Evolutionary conservation across 164 flowering plant genomes (phyloP).

Genomic region (Kingdonia uniflora): DNA sequence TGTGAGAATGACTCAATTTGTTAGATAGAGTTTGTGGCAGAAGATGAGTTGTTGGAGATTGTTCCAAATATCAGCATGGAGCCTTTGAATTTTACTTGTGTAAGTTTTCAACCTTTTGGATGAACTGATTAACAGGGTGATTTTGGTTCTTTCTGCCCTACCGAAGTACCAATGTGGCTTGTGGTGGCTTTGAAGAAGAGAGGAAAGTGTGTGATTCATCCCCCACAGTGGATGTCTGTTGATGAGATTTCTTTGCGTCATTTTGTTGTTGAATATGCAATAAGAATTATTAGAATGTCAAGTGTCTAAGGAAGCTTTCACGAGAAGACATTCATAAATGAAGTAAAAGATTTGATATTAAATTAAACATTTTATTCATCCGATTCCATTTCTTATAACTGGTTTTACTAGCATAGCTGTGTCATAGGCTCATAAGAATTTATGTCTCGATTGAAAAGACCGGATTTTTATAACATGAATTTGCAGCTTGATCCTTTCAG

Average conservation of each 20-base stretch:
- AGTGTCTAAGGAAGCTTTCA: too few relatives aligned
- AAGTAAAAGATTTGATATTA: neutral
- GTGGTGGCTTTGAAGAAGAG: constrained; percentile 83
- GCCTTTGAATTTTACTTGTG: constrained; percentile 20
- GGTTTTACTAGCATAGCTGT: too few relatives aligned
- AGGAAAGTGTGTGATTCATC: constrained; percentile 77
- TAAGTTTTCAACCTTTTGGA: constrained; percentile 12
- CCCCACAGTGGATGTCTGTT: constrained; percentile 83
- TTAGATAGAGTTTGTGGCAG: constrained; percentile 50
- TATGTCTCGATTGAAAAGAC: too few relatives aligned
- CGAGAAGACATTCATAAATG: too few relatives aligned
- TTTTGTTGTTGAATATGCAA: too few relatives aligned
- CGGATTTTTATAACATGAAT: too few relatives aligned
- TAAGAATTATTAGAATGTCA: too few relatives aligned
- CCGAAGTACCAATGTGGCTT: constrained; percentile 74
- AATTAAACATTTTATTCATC: too few relatives aligned
- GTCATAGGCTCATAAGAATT: too few relatives aligned
- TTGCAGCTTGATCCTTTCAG: too few relatives aligned
- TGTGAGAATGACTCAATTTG: neutral
- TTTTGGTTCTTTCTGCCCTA: constrained; percentile 75
- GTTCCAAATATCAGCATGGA: constrained; percentile 27
- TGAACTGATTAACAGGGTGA: constrained; percentile 44
- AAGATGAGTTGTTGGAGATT: constrained; percentile 73
- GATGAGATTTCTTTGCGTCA: constrained; percentile 31
- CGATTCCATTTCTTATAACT: too few relatives aligned